A percentile compares a stretch with the other conserved stretches of the same genome.
Conservation (phyloP, 2,329 filamentous ascomycete genomes). For the Sporothrix inflata region DNA sequence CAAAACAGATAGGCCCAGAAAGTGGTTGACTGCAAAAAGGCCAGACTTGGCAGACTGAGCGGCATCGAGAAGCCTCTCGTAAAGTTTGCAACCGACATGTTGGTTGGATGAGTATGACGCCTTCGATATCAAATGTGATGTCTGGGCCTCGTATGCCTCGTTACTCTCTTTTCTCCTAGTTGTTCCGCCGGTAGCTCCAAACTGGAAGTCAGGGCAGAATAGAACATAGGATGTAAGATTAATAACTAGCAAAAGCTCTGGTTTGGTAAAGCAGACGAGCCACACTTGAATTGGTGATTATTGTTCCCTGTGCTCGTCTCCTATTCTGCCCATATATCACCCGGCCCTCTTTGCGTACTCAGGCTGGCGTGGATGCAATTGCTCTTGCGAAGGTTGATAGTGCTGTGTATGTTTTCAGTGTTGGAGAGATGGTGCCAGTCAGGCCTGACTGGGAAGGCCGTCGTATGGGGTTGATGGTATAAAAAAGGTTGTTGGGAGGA, state of each 20-base stretch:
- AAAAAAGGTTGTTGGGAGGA: background rate
- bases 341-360: background rate
- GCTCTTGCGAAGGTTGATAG: background rate
- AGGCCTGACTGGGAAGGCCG: conserved; percentile 32
- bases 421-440: conserved; percentile 26
- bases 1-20: conserved; percentile 52
- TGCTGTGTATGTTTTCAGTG: background rate
- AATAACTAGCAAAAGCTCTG: background rate
- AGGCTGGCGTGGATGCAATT: background rate
- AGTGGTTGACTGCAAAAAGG: conserved; percentile 48
- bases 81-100: conserved; percentile 25
- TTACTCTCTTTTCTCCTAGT: background rate
- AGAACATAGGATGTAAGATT: background rate
- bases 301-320: background rate
- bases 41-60: background rate
- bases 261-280: background rate
- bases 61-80: conserved; percentile 2
- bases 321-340: background rate
- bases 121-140: background rate
- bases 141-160: conserved; percentile 4
- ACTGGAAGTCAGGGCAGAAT: background rate
- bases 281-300: background rate
- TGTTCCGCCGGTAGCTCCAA: background rate
- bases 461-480: conserved; percentile 10
- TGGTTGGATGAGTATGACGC: background rate